Base-by-base conservation (phyloP, 805 yeast species). In the Saturnispora quitensis region DNA sequence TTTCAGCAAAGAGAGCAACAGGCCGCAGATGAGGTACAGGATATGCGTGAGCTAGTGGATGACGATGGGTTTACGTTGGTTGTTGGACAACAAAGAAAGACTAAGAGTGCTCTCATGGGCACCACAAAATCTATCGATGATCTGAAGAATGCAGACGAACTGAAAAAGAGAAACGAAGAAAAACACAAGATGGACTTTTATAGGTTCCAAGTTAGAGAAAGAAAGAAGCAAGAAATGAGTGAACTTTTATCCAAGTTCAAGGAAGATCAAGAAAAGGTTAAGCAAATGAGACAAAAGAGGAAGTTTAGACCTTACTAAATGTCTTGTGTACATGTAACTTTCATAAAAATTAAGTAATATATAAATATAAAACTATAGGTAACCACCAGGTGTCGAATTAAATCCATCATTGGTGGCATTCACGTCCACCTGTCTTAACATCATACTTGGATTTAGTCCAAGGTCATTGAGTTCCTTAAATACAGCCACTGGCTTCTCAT, bases 21-120 rank as follows among this genome's bases (percentile, higher is more conserved):
- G 53, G 79, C 82, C 2, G 71, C 72, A 28, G 82, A 80, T 36
- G 77, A 75, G 46, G 66, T 83, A 47, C 74, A 75, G 51, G 72
- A 72, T 10, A 80, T 80, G 71, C 75, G 77, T 27, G 74, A 78
- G 44, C 60, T 78, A 33, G 93, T 89, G 3, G 98, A 90, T 65
- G 97, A 86, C 57, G 97, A 90, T 65, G 98, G 97, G 2, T 90
- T 90, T 69, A 89, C 96, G 0, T 70, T 86, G 62, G 98, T 90
- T 43, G 95, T 89, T 20, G 89, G 93, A 10, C 76, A 87, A 47
- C 90, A 87, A 63, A 78, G 96, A 56, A 89, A 87, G 73, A 82
- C 93, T 2, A 78, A 84, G 66, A 80, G 81, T 56, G 86, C 86
- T 55, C 73, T 89, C 40, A 58, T 81, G 65, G 86, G 86, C 43